Evolutionary conservation across 2,329 filamentous ascomycete species (phyloP), one percentile per base, ranked within the genome.

Genomic region (Aspergillus puulaauensis): DNA sequence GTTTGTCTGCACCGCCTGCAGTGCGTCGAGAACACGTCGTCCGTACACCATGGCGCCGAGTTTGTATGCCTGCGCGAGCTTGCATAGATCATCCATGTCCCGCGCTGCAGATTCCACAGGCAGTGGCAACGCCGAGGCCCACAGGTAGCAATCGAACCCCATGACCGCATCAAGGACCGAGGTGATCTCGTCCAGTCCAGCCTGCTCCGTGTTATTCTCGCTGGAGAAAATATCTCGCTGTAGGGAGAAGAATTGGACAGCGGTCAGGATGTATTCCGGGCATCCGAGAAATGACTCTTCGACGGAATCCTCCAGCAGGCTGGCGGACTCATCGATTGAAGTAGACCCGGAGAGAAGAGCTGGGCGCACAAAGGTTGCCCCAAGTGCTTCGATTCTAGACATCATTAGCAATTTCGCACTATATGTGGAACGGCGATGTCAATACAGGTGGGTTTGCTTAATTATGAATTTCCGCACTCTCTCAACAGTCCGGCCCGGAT

Each of bases 251-350:
- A 48, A 64, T 55, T 68, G 69, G 2, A 73, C 67, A 7, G 66
- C 67, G 27, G 60, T 65, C 3, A 74, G 52, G 1, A 75, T 59
- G 46, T 70, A 72, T 33, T 68, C 70, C 0, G 72, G 72, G 43
- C 72, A 75, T 8, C 72, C 72, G 14, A 75, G 70, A 44, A 74
- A 74, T 1, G 72, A 74, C 23, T 66, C 57, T 43, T 75, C 70
- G 3, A 72, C 65, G 1, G 60, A 61, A 52, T 74, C 70, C 45
- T 66, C 57, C 3, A 54, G 53, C n/a, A 62, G 60, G 4, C 52
- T 33, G 3, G 54, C 58, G 21, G 61, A 55, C 15, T 61, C 45
- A 2, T 64, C 62, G 3, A 64, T 39, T 2, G 60, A 57, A 8
- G 56, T 45, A 27, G 58, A 67, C 2, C 66, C 56, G 1, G 72